Conservation (phyloP, 495 filamentous ascomycete genomes). For the Penicillium bialowiezense region DNA sequence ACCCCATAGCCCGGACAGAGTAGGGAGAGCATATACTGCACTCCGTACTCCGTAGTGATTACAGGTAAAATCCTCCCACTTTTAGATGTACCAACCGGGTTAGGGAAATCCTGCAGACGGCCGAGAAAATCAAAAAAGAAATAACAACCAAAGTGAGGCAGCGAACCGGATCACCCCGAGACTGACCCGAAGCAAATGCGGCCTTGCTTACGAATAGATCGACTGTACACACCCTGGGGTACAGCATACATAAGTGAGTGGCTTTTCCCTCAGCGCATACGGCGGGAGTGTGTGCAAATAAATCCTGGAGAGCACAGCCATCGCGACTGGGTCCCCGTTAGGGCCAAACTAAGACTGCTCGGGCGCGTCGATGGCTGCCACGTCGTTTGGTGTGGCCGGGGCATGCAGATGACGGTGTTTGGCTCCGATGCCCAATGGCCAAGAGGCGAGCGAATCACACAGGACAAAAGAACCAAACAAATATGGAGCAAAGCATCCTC, state of each 20-base stretch:
- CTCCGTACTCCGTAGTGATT: no score
- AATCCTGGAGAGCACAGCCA: constrained; percentile 6
- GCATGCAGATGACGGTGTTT: constrained; percentile 20
- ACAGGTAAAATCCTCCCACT: no score
- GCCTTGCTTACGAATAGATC: constrained; percentile 4
- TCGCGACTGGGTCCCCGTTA: constrained; percentile 2
- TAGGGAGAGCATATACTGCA: no score
- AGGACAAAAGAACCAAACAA: no score
- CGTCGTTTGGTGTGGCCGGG: constrained; percentile 18
- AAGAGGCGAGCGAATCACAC: not conserved
- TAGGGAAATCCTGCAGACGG: constrained; percentile 3
- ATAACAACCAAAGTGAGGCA: constrained; percentile 41
- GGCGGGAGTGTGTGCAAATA: constrained; percentile 4
- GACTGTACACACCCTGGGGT: constrained; percentile 1
- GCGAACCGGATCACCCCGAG: constrained; percentile 43
- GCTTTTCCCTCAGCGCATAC: constrained; percentile 12
- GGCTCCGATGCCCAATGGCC: constrained; percentile 1
- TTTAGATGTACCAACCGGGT: no score
- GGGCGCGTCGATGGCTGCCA: constrained; percentile 20
- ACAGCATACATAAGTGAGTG: constrained; percentile 5
- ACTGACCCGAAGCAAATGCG: constrained; percentile 15
- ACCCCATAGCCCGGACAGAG: no score
- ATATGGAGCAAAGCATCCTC: no score
- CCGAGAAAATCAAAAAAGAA: not conserved
- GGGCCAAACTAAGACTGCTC: constrained; percentile 7